These are phyloP conservation scores for Phytopythium cucurbitacearum DNA, from an alignment of 352 stramenopile species.

Conservation along the genomic window DNA sequence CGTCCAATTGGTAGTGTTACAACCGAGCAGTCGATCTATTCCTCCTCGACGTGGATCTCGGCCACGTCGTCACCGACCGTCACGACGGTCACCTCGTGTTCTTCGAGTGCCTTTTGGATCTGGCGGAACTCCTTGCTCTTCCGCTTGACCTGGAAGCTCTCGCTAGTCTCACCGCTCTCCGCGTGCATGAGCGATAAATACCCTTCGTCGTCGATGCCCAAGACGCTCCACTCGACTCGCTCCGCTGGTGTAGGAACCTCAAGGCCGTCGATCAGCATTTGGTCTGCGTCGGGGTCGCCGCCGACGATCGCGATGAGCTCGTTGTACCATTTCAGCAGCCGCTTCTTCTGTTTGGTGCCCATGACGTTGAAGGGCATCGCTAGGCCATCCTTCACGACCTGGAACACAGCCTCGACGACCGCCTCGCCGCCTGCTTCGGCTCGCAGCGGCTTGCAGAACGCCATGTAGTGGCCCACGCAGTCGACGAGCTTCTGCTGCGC, in stretches of 20 bases:
- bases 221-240: conserved; percentile 50
- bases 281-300: conserved; percentile 31
- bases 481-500: conserved; percentile 80
- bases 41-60: conserved; percentile 31
- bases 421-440: conserved; percentile 19
- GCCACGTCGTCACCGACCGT: conserved; percentile 49
- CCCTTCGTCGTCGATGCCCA: conserved; percentile 71
- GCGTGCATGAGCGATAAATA: conserved; percentile 71
- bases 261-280: conserved; percentile 16
- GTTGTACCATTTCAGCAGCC: conserved; percentile 82
- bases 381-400: conserved; percentile 73
- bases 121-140: conserved; percentile 67
- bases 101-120: conserved; percentile 64
- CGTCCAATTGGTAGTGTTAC: not conserved
- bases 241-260: conserved; percentile 7
- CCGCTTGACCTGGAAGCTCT: conserved; percentile 63
- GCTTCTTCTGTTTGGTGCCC: conserved; percentile 80
- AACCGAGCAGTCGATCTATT: conserved; percentile 10
- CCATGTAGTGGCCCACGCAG: conserved; percentile 61
- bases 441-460: conserved; percentile 41
- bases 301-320: conserved; percentile 62
- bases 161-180: conserved; percentile 58
- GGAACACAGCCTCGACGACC: conserved; percentile 54
- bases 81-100: conserved; percentile 44
- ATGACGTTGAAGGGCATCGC: conserved; percentile 84